Evolutionary conservation across 768 basidiomycete genomes (phyloP).

Genomic region (Boletus reticuloceps): DNA sequence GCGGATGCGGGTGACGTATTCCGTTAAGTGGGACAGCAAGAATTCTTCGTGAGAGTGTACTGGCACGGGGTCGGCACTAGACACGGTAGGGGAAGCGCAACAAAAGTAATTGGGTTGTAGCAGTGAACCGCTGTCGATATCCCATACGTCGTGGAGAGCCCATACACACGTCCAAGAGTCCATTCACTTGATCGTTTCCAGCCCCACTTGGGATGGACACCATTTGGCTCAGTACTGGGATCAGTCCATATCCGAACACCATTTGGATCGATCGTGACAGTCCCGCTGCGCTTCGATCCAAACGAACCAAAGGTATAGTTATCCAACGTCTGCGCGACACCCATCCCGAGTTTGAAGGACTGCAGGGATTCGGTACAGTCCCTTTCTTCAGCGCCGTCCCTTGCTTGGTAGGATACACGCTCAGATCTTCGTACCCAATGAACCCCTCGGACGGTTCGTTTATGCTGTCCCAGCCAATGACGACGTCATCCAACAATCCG

Average conservation of each 20-base stretch:
- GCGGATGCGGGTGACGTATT: constrained; percentile 58
- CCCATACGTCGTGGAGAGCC: constrained; percentile 92
- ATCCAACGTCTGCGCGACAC: constrained; percentile 75
- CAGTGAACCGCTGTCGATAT: constrained; percentile 62
- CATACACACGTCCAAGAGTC: constrained; percentile 75
- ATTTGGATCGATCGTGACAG: constrained; percentile 80
- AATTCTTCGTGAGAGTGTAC: constrained; percentile 76
- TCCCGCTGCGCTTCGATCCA: constrained; percentile 74
- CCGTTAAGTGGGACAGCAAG: constrained; percentile 70
- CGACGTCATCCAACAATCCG: constrained; percentile 76
- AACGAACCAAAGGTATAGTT: constrained; percentile 77
- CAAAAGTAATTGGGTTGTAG: constrained; percentile 77
- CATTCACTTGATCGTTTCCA: constrained; percentile 78
- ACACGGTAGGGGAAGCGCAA: constrained; percentile 29
- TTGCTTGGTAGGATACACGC: constrained; percentile 59
- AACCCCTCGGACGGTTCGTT: constrained; percentile 92
- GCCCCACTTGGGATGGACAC: constrained; percentile 70
- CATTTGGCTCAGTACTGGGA: constrained; percentile 46
- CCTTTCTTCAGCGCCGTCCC: constrained; percentile 82
- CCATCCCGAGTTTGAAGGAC: constrained; percentile 85
- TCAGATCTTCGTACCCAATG: constrained; percentile 66
- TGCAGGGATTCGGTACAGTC: constrained; percentile 84
- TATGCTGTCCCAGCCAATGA: constrained; percentile 96
- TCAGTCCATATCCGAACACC: constrained; percentile 79
- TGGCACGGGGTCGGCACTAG: constrained; percentile 23